These are phyloP conservation scores for Arxiozyma bovina DNA, from an alignment of 1,139 yeast genomes.

Conservation along the genomic window DNA sequence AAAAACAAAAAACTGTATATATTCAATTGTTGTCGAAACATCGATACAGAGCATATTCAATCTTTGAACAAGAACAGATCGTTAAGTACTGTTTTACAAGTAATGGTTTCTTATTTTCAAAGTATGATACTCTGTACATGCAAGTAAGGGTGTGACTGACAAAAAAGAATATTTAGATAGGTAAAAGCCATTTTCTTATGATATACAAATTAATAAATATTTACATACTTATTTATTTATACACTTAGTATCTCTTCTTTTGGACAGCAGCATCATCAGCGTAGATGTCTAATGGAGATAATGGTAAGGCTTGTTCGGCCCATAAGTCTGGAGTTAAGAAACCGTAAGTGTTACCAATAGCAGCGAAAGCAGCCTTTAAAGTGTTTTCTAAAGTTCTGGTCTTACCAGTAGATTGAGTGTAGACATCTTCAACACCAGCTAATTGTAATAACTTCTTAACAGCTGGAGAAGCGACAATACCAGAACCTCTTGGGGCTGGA, in stretches of 20 bases:
- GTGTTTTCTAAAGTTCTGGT: conserved; percentile 99
- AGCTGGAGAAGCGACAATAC: conserved; percentile 99
- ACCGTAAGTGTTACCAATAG: conserved; percentile 99
- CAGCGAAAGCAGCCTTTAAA: conserved; percentile 98
- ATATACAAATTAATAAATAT: conserved; percentile 8
- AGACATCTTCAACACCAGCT: conserved; percentile 99
- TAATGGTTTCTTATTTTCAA: no score
- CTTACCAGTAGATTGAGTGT: conserved; percentile 97
- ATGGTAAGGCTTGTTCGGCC: conserved; percentile 74
- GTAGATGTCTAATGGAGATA: conserved; percentile 92
- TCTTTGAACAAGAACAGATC: no score
- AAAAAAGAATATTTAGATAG: no score
- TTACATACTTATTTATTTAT: conserved; percentile 5
- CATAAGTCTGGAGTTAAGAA: conserved; percentile 99
- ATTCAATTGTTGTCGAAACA: no score
- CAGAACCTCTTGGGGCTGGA: conserved; percentile 99
- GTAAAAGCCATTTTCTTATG: background rate
- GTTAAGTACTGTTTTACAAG: no score
- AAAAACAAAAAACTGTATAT: background rate
- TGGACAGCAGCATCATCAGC: conserved; percentile 72
- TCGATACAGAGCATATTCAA: background rate
- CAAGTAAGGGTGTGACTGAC: background rate
- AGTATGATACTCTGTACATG: no score
- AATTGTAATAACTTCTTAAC: conserved; percentile 97
- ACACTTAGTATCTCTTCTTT: conserved; percentile 57